Evolutionary conservation across 2,329 filamentous ascomycete genomes (phyloP).

Genomic region (Aspergillus texensis): DNA sequence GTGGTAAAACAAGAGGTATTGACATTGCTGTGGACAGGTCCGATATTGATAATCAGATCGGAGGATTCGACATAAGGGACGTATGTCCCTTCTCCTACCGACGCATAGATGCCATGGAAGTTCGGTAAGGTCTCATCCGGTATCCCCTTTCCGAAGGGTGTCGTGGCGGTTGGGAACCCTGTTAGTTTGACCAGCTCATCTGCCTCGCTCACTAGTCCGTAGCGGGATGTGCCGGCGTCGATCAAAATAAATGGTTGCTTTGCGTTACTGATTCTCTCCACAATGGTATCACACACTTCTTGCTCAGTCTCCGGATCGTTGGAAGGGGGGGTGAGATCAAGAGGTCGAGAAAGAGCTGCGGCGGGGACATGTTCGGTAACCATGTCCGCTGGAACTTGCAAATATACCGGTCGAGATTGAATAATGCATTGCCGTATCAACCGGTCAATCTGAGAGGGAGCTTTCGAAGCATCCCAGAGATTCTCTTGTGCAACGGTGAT

Average conservation of each 20-base stretch:
- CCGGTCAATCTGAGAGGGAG: background rate
- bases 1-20: slow-evolving; percentile 75
- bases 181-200: slow-evolving; percentile 48
- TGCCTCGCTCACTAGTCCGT: slow-evolving; percentile 44
- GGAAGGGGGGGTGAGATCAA: slow-evolving; percentile 15
- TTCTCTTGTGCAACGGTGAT: slow-evolving; percentile 16
- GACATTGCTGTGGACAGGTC: slow-evolving; percentile 45
- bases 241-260: slow-evolving; percentile 55
- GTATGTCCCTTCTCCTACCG: slow-evolving; percentile 37
- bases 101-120: slow-evolving; percentile 54
- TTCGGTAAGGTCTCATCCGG: slow-evolving; percentile 52
- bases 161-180: slow-evolving; percentile 51
- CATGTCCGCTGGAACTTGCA: slow-evolving; percentile 59
- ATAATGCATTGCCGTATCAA: background rate
- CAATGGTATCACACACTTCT: slow-evolving; percentile 20
- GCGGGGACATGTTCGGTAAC: slow-evolving; percentile 35
- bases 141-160: slow-evolving; percentile 54
- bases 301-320: slow-evolving; percentile 27
- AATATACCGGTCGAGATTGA: slow-evolving; percentile 53
- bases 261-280: slow-evolving; percentile 48
- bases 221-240: slow-evolving; percentile 51
- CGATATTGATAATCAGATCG: slow-evolving; percentile 41
- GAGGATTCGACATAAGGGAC: slow-evolving; percentile 34
- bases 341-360: background rate
- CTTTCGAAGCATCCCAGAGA: slow-evolving; percentile 26